These are phyloP conservation scores for Sporothrix euskadiensis DNA, from an alignment of 2,329 filamentous ascomycete genomes.

Conservation along the genomic window DNA sequence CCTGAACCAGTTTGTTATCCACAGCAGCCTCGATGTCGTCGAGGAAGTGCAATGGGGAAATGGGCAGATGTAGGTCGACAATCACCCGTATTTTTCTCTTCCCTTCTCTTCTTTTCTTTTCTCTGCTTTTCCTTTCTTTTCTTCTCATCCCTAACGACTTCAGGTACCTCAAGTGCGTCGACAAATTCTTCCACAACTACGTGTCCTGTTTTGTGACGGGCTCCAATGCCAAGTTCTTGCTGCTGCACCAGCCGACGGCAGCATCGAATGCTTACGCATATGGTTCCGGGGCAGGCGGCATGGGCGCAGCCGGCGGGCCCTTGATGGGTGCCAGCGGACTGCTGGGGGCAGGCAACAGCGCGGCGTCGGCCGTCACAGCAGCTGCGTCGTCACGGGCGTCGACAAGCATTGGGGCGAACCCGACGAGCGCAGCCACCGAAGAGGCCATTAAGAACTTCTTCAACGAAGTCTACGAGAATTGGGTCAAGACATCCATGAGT, in stretches of 20 bases:
- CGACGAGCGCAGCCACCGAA: constrained; percentile 85
- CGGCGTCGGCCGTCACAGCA: constrained; percentile 43
- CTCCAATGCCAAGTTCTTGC: constrained; percentile 88
- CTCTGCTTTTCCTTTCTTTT: neutral
- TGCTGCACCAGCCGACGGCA: constrained; percentile 75
- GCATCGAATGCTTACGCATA: constrained; percentile 31
- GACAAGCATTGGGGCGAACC: constrained; percentile 78
- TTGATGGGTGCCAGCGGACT: constrained; percentile 19
- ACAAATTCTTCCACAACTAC: constrained; percentile 95
- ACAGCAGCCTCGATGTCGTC: constrained; percentile 89
- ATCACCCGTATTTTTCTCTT: neutral
- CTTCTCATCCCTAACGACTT: neutral
- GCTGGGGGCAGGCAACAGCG: constrained; percentile 22
- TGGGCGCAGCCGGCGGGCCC: constrained; percentile 5
- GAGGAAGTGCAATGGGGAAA: constrained; percentile 95
- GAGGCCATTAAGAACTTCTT: constrained; percentile 96
- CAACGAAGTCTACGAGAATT: constrained; percentile 91
- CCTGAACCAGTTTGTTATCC: constrained; percentile 96
- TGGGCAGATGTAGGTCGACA: constrained; percentile 69
- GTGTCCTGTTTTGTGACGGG: constrained; percentile 93
- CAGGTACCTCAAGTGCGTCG: constrained; percentile 94
- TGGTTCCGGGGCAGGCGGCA: constrained; percentile 30
- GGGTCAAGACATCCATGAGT: constrained; percentile 96
- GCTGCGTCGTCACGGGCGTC: constrained; percentile 54
- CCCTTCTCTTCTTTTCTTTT: neutral